These are phyloP conservation scores for Tulasnella sp. DNA, from an alignment of 768 basidiomycete genomes.

Conservation along the genomic window DNA sequence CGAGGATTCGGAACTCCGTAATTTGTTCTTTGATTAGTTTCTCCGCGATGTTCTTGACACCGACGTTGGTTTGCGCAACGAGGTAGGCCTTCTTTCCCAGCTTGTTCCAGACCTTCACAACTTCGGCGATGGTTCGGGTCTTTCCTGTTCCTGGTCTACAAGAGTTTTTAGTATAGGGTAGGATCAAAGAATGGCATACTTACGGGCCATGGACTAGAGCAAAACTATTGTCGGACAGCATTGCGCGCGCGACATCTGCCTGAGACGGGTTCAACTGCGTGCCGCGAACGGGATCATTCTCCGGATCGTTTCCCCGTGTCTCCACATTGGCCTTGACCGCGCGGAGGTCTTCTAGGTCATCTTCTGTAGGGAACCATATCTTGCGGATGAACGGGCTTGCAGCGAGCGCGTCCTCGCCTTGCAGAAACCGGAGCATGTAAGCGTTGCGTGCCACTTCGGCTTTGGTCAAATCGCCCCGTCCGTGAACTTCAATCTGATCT, in stretches of 20 bases:
- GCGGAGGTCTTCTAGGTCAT: conserved; percentile 14
- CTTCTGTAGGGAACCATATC: conserved; percentile 37
- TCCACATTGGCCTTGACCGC: background rate
- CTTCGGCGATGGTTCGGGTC: conserved; percentile 59
- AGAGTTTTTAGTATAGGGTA: background rate
- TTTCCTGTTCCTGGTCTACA: conserved; percentile 41
- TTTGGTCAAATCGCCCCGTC: conserved; percentile 36
- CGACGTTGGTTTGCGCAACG: conserved; percentile 77
- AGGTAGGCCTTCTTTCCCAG: conserved; percentile 57
- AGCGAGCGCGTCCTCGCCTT: conserved; percentile 30
- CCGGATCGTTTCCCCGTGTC: background rate
- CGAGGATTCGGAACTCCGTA: conserved; percentile 51
- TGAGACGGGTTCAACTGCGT: conserved; percentile 36
- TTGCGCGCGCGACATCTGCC: conserved; percentile 32
- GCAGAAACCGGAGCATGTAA: conserved; percentile 35
- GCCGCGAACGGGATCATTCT: background rate
- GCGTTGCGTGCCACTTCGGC: conserved; percentile 37
- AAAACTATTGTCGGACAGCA: conserved; percentile 29
- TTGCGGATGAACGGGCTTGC: conserved; percentile 33
- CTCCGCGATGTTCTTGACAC: conserved; percentile 83
- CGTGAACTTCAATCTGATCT: conserved; percentile 36
- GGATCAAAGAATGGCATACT: background rate
- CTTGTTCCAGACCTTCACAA: conserved; percentile 33
- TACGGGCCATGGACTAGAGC: conserved; percentile 23
- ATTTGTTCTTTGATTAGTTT: conserved; percentile 49